Conservation (phyloP, 306 rosid genomes). For the Acacia crassicarpa region DNA sequence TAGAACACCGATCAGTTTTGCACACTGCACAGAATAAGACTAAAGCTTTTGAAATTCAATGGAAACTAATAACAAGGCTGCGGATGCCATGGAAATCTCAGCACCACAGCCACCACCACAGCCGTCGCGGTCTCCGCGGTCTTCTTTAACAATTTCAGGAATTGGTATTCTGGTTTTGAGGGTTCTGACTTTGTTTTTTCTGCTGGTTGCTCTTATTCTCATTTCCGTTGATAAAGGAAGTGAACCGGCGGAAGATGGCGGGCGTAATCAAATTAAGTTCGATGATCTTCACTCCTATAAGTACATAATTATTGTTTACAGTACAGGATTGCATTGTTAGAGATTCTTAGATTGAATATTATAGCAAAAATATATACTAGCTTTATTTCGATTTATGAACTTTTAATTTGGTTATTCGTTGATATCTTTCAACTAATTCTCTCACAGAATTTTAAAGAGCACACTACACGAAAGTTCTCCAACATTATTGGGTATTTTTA, state of each 20-base stretch:
- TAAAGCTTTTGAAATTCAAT: background rate
- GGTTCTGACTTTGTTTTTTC: conserved; percentile 47
- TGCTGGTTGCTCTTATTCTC: conserved; percentile 51
- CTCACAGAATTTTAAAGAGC: background rate
- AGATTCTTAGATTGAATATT: too few relatives aligned
- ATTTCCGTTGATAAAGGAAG: conserved; percentile 25
- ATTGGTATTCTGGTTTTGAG: conserved; percentile 45
- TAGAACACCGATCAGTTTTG: background rate
- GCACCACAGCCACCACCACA: background rate
- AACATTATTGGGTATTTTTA: too few relatives aligned
- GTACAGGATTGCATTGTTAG: too few relatives aligned
- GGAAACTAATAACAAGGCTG: background rate
- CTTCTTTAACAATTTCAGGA: conserved; percentile 34
- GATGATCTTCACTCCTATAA: conserved; percentile 39
- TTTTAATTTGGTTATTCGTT: too few relatives aligned
- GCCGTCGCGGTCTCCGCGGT: background rate
- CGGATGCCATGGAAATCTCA: conserved; percentile 7
- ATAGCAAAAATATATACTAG: background rate
- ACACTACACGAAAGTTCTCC: background rate
- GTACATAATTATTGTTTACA: conserved; percentile 16
- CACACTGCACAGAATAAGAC: background rate
- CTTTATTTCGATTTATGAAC: background rate
- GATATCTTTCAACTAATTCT: too few relatives aligned
- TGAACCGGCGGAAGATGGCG: rapidly evolving
- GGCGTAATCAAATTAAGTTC: conserved; percentile 1